Evolutionary conservation across 2,329 filamentous ascomycete species (phyloP), one percentile per base, ranked within the genome.

Genomic region (Monosporascus sp.): DNA sequence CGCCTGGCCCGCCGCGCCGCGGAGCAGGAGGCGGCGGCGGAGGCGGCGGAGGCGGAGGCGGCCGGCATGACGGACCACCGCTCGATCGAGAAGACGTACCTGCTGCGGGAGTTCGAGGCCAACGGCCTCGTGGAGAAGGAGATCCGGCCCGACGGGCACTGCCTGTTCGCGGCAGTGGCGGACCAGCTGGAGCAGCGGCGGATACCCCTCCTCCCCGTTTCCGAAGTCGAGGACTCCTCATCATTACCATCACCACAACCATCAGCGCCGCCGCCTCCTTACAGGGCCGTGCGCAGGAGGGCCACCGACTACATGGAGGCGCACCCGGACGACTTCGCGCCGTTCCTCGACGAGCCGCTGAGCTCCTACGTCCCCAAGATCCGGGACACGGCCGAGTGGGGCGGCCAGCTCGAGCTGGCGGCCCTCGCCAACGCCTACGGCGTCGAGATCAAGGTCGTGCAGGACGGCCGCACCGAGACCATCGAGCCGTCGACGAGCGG

Each of bases 101-200:
- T 99, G 84, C 75, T 81, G 53, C 74, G 75, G 27, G 81, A 82
- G 41, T 87, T 97, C 67, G 72, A 76, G 51, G 74, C 77, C 45
- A 74, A 87, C 53, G 77, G 77, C 0, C 78, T 97, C 17, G 75
- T 75, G 20, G 89, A 97, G 74, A 81, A 88, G 62, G 84, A 90
- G 54, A 91, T 99, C 53, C 81, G 81, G 39, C 90, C 94, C 0
- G 93, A 99, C 70, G 94, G 94, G 0, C 94, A 99, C 72, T 99
- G 94, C 67, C 75, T 99, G 17, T 99, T 97, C 72, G 88, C 90
- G 17, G 91, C 94, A 0, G 81, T 97, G 49, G 92, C 93, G 25
- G 90, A 94, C 68, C 91, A 96, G 71, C 77, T 97, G 50, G 73
- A 72, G 51, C 75, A 79, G 51, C 71, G 77, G 45, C 72, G 67